Evolutionary conservation across 768 basidiomycete genomes (phyloP).

Genomic region (Kwoniella mangroviensis): DNA sequence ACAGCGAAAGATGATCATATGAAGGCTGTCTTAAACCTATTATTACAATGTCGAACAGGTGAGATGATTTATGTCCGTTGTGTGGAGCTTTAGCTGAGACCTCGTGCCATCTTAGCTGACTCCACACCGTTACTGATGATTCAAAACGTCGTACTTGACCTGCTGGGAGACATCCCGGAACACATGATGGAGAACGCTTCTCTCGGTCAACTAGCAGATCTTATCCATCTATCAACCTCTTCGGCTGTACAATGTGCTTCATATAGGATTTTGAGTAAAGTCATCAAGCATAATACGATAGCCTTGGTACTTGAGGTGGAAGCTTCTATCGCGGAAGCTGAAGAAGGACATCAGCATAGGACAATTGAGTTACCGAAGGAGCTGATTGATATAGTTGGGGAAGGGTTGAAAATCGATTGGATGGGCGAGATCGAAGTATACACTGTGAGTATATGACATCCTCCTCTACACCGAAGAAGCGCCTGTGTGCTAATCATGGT

Average conservation of each 20-base stretch:
- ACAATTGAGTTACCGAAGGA: slow-evolving; percentile 69
- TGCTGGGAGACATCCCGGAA: slow-evolving; percentile 70
- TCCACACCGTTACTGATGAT: slow-evolving; percentile 71
- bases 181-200: slow-evolving; percentile 65
- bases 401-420: slow-evolving; percentile 41
- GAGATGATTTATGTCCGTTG: slow-evolving; percentile 8
- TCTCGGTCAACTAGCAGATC: slow-evolving; percentile 74
- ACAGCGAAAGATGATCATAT: slow-evolving; percentile 64
- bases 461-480: neutral
- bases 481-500: neutral
- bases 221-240: slow-evolving; percentile 68
- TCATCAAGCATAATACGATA: slow-evolving; percentile 76
- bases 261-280: slow-evolving; percentile 71
- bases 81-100: neutral
- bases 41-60: slow-evolving; percentile 58
- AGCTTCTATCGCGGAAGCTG: slow-evolving; percentile 69
- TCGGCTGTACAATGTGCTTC: slow-evolving; percentile 75
- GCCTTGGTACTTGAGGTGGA: slow-evolving; percentile 77
- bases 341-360: slow-evolving; percentile 60
- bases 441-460: slow-evolving; percentile 14
- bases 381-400: slow-evolving; percentile 69
- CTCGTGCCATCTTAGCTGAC: slow-evolving; percentile 20
- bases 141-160: slow-evolving; percentile 66
- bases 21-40: slow-evolving; percentile 67
- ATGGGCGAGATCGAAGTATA: slow-evolving; percentile 20